Evolutionary conservation across 257 asterid species (phyloP).

Genomic region (Solanum chaucha): DNA sequence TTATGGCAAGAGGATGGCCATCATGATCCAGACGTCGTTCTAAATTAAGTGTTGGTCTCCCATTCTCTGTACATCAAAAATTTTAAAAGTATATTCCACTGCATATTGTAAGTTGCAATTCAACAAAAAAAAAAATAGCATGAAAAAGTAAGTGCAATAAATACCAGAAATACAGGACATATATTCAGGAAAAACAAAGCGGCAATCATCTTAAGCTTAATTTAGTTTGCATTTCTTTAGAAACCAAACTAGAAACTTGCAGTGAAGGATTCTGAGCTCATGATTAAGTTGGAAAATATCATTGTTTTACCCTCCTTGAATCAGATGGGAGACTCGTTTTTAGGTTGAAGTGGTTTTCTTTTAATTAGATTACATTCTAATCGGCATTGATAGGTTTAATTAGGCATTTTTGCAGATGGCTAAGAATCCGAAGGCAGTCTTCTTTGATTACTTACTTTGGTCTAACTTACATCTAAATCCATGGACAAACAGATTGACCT

Average conservation of each 20-base stretch:
- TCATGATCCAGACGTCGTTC: slow-evolving; percentile 80
- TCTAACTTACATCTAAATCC: background rate
- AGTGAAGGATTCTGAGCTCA: background rate
- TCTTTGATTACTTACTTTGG: background rate
- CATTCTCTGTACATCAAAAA: slow-evolving; percentile 46
- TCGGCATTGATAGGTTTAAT: background rate
- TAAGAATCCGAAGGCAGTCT: background rate
- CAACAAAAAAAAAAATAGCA: background rate
- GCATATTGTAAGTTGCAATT: background rate
- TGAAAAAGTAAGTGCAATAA: background rate
- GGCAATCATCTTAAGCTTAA: background rate
- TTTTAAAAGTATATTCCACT: background rate
- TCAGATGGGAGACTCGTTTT: background rate
- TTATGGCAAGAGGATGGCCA: slow-evolving; percentile 81
- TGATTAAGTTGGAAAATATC: background rate
- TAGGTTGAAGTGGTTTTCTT: background rate
- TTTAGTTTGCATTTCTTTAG: background rate
- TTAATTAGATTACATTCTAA: background rate
- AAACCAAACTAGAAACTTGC: background rate
- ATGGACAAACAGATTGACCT: background rate
- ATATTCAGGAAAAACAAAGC: background rate
- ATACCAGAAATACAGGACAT: background rate
- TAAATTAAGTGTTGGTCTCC: slow-evolving; percentile 53
- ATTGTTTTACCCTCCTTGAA: background rate
- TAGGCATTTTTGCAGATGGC: background rate